Evolutionary conservation across 352 stramenopile species (phyloP).

Genomic region (Pythium guiyangense): DNA sequence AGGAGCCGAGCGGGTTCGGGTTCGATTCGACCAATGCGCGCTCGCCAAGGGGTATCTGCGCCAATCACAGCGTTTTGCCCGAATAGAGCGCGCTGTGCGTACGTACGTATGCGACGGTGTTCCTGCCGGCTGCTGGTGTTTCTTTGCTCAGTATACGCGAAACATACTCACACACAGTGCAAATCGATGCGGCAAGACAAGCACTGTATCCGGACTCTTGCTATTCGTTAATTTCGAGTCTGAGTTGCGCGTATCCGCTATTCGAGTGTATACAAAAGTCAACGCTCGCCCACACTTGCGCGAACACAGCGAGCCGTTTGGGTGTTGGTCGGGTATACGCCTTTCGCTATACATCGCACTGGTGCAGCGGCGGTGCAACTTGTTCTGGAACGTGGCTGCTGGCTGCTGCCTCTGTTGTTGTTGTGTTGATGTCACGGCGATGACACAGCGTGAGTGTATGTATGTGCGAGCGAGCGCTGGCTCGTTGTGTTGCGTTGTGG

Average conservation of each 20-base stretch:
- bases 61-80: background rate
- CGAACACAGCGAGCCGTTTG: background rate
- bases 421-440: background rate
- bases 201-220: too few species aligned
- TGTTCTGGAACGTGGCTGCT: constrained; percentile 11
- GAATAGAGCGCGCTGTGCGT: constrained; percentile 1
- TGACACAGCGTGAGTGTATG: too few species aligned
- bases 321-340: background rate
- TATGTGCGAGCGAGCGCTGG: too few species aligned
- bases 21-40: constrained; percentile 10
- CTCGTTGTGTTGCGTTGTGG: too few species aligned
- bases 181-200: too few species aligned
- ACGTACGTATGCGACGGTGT: constrained; percentile 16
- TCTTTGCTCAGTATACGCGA: background rate
- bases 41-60: background rate
- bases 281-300: background rate
- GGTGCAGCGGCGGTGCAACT: constrained; percentile 2
- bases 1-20: constrained; percentile 4
- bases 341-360: background rate
- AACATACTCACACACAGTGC: too few species aligned
- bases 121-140: constrained; percentile 12
- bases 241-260: too few species aligned
- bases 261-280: background rate
- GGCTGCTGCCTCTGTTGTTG: background rate
- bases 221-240: too few species aligned